Conservation (phyloP, 2,329 filamentous ascomycete species). For the Botrytis paeoniae region DNA sequence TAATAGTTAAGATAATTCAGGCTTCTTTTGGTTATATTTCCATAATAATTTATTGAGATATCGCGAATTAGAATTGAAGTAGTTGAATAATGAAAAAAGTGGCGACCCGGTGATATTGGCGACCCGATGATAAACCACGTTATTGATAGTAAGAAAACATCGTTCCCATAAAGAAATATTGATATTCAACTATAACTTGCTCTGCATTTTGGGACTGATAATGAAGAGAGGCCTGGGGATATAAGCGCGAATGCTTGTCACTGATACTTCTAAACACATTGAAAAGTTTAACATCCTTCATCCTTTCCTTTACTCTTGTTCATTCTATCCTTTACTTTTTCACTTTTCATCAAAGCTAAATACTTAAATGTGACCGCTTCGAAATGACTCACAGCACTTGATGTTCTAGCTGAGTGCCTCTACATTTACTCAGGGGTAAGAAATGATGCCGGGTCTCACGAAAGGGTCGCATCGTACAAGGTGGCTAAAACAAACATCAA, state of each 20-base stretch:
- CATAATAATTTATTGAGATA: too few species aligned
- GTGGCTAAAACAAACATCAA: not conserved
- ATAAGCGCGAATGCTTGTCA: not conserved
- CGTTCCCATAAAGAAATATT: not conserved
- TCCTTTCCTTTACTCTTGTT: not conserved
- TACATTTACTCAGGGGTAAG: not conserved
- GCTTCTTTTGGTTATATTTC: too few species aligned
- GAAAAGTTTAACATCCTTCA: not conserved
- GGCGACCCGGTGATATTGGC: too few species aligned
- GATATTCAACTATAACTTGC: not conserved
- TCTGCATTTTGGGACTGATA: not conserved
- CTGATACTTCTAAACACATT: not conserved
- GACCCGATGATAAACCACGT: too few species aligned
- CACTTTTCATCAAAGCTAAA: not conserved
- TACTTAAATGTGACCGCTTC: not conserved
- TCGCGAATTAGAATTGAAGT: too few species aligned
- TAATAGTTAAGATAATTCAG: too few species aligned
- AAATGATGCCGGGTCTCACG: not conserved
- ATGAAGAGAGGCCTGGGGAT: not conserved
- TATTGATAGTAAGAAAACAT: not conserved
- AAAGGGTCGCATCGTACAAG: not conserved
- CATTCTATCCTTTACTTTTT: not conserved
- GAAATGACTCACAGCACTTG: rapidly evolving
- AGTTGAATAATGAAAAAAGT: too few species aligned
- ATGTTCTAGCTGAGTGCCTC: not conserved